phyloP scores from a whole-genome alignment of 2,329 filamentous ascomycete species.

The Apiospora sp. region DNA sequence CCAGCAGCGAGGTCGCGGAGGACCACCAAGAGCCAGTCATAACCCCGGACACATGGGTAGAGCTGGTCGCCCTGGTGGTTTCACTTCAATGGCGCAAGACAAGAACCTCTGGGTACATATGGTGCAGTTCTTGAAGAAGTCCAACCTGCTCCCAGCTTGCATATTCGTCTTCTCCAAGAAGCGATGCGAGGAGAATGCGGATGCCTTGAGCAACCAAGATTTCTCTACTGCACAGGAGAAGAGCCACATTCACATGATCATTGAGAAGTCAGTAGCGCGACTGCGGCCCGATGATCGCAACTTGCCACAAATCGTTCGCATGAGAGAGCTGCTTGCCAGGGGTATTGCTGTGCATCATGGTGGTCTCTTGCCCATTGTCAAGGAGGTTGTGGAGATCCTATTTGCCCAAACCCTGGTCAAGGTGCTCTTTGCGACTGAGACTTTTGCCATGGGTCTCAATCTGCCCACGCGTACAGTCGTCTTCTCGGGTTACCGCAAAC shows the following conservation, averaged over 20 bases:
- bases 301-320: constrained; percentile 89
- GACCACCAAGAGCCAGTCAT: constrained; percentile 67
- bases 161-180: constrained; percentile 99
- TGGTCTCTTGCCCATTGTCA: constrained; percentile 92
- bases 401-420: constrained; percentile 97
- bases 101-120: constrained; percentile 97
- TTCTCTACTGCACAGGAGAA: constrained; percentile 94
- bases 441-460: constrained; percentile 98
- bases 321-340: constrained; percentile 84
- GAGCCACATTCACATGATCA: constrained; percentile 96
- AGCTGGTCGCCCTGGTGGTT: constrained; percentile 82
- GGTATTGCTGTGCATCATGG: constrained; percentile 97
- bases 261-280: constrained; percentile 91
- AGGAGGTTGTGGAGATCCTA: constrained; percentile 95
- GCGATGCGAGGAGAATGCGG: constrained; percentile 95
- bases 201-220: constrained; percentile 92
- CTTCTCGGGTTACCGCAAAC: constrained; percentile 96
- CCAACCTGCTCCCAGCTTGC: constrained; percentile 86
- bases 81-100: constrained; percentile 91
- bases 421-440: constrained; percentile 96
- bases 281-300: constrained; percentile 88
- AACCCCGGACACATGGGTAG: constrained; percentile 87
- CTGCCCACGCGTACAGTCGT: constrained; percentile 95
- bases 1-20: constrained; percentile 61
- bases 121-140: constrained; percentile 88